Evolutionary conservation across 345 rosid species (phyloP).

Genomic region (Geranium rotundifolium): DNA sequence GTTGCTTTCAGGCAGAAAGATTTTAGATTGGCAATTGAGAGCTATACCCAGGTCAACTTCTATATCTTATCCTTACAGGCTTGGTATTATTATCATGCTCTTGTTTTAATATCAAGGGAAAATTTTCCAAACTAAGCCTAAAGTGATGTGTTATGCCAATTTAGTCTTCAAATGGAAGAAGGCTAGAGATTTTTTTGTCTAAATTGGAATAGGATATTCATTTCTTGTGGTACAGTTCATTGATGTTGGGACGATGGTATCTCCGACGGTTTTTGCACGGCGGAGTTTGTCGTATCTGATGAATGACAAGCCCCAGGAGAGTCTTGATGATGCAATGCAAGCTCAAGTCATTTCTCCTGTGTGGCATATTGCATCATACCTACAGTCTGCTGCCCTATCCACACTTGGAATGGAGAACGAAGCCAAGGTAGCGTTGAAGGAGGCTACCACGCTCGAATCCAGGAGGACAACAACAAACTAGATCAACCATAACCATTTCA

Average conservation of each 20-base stretch:
- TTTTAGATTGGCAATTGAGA: constrained; percentile 50
- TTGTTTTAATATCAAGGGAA: not conserved
- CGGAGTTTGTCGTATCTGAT: constrained; percentile 72
- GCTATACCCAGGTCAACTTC: constrained; percentile 60
- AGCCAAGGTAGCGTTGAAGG: constrained; percentile 64
- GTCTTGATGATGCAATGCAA: constrained; percentile 68
- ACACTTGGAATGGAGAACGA: constrained; percentile 61
- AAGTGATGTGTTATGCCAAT: too few relatives aligned
- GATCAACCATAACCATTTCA: too few relatives aligned
- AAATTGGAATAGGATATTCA: too few relatives aligned
- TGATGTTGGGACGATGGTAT: constrained; percentile 72
- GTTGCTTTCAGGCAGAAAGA: constrained; percentile 73
- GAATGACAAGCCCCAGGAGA: constrained; percentile 72
- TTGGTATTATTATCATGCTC: not conserved
- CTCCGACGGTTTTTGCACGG: constrained; percentile 76
- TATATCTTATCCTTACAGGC: not conserved
- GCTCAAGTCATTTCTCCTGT: constrained; percentile 76
- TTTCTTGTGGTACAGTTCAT: constrained; percentile 43
- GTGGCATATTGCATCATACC: constrained; percentile 82
- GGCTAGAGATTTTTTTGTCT: too few relatives aligned
- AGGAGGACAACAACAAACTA: constrained; percentile 15
- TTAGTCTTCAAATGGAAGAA: too few relatives aligned
- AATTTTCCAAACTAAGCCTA: too few relatives aligned
- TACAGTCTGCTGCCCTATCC: constrained; percentile 65
- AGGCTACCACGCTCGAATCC: constrained; percentile 57